Evolutionary conservation across 139 green algal genomes (phyloP).

Genomic region (Astrephomene gubernaculifera): DNA sequence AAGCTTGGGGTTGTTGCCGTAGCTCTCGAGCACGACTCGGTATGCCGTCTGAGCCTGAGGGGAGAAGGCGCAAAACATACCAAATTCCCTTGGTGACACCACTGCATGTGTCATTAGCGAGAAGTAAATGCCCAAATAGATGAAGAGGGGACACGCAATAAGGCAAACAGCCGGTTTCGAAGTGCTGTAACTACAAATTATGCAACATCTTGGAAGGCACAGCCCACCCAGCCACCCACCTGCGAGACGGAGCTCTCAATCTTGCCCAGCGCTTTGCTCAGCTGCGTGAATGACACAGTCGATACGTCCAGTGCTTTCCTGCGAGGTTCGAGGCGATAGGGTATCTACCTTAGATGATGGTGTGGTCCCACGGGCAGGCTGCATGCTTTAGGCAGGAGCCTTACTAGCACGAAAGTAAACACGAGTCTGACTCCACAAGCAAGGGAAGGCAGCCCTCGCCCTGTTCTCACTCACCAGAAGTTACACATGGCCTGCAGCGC

Average conservation of each 20-base stretch:
- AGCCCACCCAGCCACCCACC: background rate
- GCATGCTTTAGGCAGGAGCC: background rate
- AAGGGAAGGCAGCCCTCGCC: background rate
- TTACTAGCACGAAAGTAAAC: background rate
- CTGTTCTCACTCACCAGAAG: slow-evolving; percentile 18
- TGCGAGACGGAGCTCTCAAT: slow-evolving; percentile 31
- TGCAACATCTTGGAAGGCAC: background rate
- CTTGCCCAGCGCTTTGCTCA: slow-evolving; percentile 39
- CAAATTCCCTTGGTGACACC: background rate
- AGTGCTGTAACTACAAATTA: background rate
- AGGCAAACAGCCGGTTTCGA: background rate
- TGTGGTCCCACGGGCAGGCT: background rate
- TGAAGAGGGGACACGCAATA: background rate
- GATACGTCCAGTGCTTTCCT: slow-evolving; percentile 6
- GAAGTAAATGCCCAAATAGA: background rate
- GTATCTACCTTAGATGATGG: background rate
- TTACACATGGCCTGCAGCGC: slow-evolving; percentile 41
- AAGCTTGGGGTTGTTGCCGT: slow-evolving; percentile 38
- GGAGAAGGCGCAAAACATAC: background rate
- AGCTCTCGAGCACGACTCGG: slow-evolving; percentile 41
- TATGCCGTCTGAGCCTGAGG: slow-evolving; percentile 33
- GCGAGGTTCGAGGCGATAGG: background rate
- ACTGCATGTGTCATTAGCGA: background rate
- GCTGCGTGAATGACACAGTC: slow-evolving; percentile 8
- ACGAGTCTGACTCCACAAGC: background rate